These are phyloP conservation scores for Elsinoe fawcettii DNA, from an alignment of 2,329 filamentous ascomycete species.

Conservation along the genomic window DNA sequence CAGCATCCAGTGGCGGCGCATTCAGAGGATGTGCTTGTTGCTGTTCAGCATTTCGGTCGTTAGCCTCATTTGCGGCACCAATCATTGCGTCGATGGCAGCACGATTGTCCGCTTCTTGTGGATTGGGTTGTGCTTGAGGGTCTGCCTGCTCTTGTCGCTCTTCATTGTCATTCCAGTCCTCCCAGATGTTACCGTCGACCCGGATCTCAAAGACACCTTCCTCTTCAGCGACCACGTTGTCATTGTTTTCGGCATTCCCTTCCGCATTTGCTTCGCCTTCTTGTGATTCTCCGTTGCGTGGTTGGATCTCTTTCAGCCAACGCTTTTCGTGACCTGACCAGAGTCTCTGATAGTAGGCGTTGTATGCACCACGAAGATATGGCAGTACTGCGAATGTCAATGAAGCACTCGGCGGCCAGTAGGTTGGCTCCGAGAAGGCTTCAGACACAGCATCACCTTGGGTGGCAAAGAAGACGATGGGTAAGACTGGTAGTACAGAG, in stretches of 20 bases:
- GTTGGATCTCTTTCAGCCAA: slow-evolving; percentile 57
- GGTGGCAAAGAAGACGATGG: slow-evolving; percentile 53
- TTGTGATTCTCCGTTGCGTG: slow-evolving; percentile 31
- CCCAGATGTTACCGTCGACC: slow-evolving; percentile 35
- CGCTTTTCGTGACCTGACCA: slow-evolving; percentile 51
- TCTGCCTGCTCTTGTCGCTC: slow-evolving; percentile 26
- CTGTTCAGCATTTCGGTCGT: neutral
- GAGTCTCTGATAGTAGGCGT: slow-evolving; percentile 51
- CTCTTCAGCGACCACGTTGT: slow-evolving; percentile 20
- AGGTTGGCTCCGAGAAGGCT: slow-evolving; percentile 40
- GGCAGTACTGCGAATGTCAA: slow-evolving; percentile 60
- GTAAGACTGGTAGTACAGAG: slow-evolving; percentile 54
- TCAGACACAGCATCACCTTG: slow-evolving; percentile 40
- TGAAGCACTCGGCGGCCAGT: slow-evolving; percentile 59
- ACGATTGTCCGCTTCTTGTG: slow-evolving; percentile 18
- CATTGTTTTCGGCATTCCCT: slow-evolving; percentile 17
- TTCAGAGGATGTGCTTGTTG: slow-evolving; percentile 25
- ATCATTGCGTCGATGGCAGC: slow-evolving; percentile 8
- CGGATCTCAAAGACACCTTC: slow-evolving; percentile 30
- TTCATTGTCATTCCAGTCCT: slow-evolving; percentile 36
- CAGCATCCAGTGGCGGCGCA: slow-evolving; percentile 27
- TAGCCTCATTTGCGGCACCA: neutral
- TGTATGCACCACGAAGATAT: slow-evolving; percentile 57
- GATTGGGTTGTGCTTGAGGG: slow-evolving; percentile 26
- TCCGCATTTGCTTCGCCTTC: slow-evolving; percentile 18